These are phyloP conservation scores for Ascobolus immersus DNA, from an alignment of 495 filamentous ascomycete genomes.

Conservation along the genomic window DNA sequence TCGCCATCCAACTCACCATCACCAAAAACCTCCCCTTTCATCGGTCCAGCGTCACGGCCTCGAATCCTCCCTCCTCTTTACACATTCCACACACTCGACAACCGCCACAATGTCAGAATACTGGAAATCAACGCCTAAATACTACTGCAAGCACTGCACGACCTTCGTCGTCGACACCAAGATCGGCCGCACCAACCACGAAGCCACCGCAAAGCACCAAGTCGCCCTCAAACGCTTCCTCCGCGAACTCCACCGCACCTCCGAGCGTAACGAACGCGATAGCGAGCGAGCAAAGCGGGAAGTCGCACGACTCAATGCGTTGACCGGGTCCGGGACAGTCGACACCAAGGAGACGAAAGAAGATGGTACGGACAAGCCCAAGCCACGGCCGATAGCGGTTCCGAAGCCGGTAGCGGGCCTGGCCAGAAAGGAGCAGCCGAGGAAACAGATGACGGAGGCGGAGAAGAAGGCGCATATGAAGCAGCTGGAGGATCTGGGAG, in stretches of 20 bases:
- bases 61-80: too few relatives aligned
- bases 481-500: constrained; percentile 67
- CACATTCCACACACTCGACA: too few relatives aligned
- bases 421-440: constrained; percentile 8
- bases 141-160: constrained; percentile 96
- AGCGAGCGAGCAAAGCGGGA: constrained; percentile 62
- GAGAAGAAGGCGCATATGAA: constrained; percentile 65
- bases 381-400: constrained; percentile 5
- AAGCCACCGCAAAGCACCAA: constrained; percentile 73
- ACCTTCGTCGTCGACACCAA: constrained; percentile 77
- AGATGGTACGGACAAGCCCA: neutral
- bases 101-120: constrained; percentile 59
- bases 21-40: too few relatives aligned
- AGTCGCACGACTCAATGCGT: constrained; percentile 59
- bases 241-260: constrained; percentile 55
- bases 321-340: neutral
- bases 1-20: too few relatives aligned
- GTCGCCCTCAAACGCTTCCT: constrained; percentile 69
- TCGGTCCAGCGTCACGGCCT: too few relatives aligned
- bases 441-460: constrained; percentile 29
- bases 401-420: constrained; percentile 10
- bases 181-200: constrained; percentile 72
- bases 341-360: neutral
- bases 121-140: constrained; percentile 91
- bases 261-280: constrained; percentile 53